Evolutionary conservation across 305 asterid genomes (phyloP), one percentile per base, ranked within the genome.

Genomic region (Fraxinus baroniana): DNA sequence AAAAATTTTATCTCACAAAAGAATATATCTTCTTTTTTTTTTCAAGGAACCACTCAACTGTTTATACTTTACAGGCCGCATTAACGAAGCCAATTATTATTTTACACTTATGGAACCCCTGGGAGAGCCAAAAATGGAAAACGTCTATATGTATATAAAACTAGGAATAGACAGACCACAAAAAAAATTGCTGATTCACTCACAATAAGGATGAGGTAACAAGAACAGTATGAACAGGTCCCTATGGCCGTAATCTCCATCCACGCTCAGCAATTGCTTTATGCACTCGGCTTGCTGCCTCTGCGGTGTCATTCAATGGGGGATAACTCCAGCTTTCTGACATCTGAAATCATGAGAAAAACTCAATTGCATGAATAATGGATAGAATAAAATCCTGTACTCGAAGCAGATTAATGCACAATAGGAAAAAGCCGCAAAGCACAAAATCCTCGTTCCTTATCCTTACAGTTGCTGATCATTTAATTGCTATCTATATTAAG

Each of bases 271-370:
- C 95, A 78, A 96, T 91, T 55, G 97, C 97, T 90, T 89, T 90
- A 72, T 81, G 97, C 79, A 96, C 98, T 80, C 85, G 92, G 49
- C 74, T 91, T 62, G 98, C 98, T 71, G 97, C 99, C 80, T 89
- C 95, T 68, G 94, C 89, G 28, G 96, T 91, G 82, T 96, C 99
- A 57, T 88, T 93, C 28, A 96, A 79, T 13, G 99, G 99, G 81
- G 98, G 99, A 87, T 94, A 96, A 83, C 99, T 91, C 99, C 99
- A 94, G 89, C 89, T 90, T 77, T 93, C 97, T 20, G 98, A 91
- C 94, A 94, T 93, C 99, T 94, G 94, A 46, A 75, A 76, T 83
- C 72, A 52, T 28, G 72, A 66, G 74, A 82, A 52, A 39, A 26
- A 3, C 18, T 12, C 74, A 28, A 68, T 18, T 7, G 15, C 71